Evolutionary conservation across 257 asterid species (phyloP).

Genomic region (Osmanthus fragrans): DNA sequence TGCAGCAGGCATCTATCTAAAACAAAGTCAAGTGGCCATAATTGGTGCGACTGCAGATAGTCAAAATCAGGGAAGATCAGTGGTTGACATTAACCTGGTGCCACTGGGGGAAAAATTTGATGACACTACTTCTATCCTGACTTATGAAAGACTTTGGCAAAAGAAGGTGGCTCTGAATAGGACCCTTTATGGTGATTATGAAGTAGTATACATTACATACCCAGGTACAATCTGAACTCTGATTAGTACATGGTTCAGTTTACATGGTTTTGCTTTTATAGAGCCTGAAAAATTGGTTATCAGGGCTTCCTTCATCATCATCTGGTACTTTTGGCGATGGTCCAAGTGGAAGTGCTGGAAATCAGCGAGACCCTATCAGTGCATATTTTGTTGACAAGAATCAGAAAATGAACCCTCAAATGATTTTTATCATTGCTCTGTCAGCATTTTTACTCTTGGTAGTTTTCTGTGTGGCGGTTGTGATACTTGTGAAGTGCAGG

Average conservation of each 20-base stretch:
- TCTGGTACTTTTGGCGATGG: conserved; percentile 63
- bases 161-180: conserved; percentile 85
- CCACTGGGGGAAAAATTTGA: conserved; percentile 95
- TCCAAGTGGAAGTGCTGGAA: conserved; percentile 72
- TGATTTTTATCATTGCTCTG: conserved; percentile 68
- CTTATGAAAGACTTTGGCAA: conserved; percentile 74
- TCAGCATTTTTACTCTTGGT: conserved; percentile 82
- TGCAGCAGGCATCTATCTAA: conserved; percentile 87
- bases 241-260: background rate
- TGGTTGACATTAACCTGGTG: conserved; percentile 81
- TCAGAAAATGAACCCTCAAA: conserved; percentile 70
- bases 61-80: conserved; percentile 70
- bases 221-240: conserved; percentile 59
- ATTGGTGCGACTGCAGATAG: conserved; percentile 87
- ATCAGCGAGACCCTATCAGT: conserved; percentile 72
- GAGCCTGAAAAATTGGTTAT: background rate
- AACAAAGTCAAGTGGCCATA: conserved; percentile 84
- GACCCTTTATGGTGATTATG: conserved; percentile 86
- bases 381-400: conserved; percentile 58
- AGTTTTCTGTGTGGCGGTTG: conserved; percentile 68
- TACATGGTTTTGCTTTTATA: background rate
- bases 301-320: conserved; percentile 86
- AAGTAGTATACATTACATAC: conserved; percentile 58
- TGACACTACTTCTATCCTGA: conserved; percentile 80
- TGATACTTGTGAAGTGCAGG: conserved; percentile 73